Base-by-base conservation (phyloP, 768 basidiomycete species). In the Psilocybe subaeruginosa region DNA sequence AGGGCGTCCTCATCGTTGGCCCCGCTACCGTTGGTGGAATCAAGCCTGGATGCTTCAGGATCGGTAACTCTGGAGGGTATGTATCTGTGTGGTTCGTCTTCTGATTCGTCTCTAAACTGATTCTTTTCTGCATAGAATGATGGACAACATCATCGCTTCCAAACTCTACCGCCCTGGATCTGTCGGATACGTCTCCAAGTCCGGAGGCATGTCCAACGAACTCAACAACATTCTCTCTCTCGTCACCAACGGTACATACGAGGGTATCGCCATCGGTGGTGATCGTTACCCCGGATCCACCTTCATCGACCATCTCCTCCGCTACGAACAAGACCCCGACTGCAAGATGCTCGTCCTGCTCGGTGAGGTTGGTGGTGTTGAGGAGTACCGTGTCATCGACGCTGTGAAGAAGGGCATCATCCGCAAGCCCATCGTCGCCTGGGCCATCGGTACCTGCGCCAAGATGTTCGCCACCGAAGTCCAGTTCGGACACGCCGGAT, bases 391-490 rank as follows among this genome's bases (percentile, higher is more conserved):
- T 64, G 97, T 99, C 70, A 98, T 98, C 76, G 92, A 99, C 45
- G 97, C 97, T 54, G 97, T 98, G 76, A 95, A 95, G 83, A 79
- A 81, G 43, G 95, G 97, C 53, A 79, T 81, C 68, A 99, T 99
- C 85, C 96, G 86, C 79, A 99, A 99, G 82, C 97, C 97, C 56
- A 97, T 99, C 74, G 93, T 99, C 66, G 97, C 97, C 30, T 99
- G 97, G 97, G 95, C 97, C 39, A 99, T 99, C 69, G 97, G 97
- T 63, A 99, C 97, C 46, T 99, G 97, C 76, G 97, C 97, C 70
- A 97, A 97, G 88, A 99, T 99, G 97, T 99, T 99, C 82, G 83
- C 95, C 46, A 98, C 97, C 52, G 97, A 98, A 77, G 97, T 99
- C 55, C 97, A 99, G 80, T 99, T 99, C 78, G 97, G 97, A 17